phyloP scores from a whole-genome alignment of 2,329 filamentous ascomycete genomes.

The Cladobotryum protrusum region DNA sequence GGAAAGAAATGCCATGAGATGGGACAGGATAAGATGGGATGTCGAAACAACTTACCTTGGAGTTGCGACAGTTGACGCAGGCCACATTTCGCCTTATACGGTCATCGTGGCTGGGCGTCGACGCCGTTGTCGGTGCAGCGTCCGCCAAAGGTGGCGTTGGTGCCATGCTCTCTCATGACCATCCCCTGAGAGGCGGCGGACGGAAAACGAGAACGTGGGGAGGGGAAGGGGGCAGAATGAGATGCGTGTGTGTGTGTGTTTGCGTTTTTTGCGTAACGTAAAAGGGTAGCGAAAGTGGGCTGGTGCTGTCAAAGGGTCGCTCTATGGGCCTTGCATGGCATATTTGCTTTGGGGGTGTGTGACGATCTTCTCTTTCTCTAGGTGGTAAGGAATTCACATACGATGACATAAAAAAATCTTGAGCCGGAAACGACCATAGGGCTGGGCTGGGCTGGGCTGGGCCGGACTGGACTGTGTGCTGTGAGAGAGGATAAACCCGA shows the following conservation, averaged over 20 bases:
- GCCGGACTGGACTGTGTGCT: no score
- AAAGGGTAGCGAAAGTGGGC: no score
- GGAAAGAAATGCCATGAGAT: neutral
- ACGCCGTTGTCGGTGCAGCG: constrained; percentile 19
- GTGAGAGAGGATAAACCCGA: no score
- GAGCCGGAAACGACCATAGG: no score
- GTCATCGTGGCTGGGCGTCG: constrained; percentile 19
- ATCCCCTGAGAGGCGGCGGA: neutral
- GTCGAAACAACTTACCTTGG: constrained; percentile 31
- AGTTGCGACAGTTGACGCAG: constrained; percentile 34
- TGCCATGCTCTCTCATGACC: constrained; percentile 18
- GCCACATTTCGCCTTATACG: constrained; percentile 32
- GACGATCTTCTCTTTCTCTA: no score
- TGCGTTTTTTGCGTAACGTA: neutral
- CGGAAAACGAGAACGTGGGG: neutral
- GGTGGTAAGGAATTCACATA: no score
- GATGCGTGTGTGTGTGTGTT: neutral
- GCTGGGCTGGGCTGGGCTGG: no score
- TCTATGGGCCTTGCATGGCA: no score
- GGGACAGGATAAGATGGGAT: no score
- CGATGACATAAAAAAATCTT: no score
- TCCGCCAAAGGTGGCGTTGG: constrained; percentile 25
- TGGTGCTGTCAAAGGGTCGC: no score
- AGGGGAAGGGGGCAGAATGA: neutral
- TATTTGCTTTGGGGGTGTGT: no score